Conservation (phyloP, 257 asterid genomes). For the Rubia yunnanensis region DNA sequence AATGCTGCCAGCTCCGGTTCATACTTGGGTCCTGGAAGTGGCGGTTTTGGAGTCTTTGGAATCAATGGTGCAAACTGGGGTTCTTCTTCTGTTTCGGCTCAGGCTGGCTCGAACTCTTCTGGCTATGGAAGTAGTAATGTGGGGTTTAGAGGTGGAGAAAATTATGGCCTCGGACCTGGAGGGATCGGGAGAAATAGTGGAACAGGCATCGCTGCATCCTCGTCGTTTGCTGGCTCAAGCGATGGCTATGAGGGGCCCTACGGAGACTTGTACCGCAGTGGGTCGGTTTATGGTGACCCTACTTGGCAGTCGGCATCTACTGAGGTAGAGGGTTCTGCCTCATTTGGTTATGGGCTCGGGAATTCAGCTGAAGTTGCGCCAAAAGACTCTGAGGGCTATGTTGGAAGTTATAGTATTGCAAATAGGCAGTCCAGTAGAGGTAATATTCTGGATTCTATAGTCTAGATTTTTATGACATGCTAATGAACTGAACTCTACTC, state of each 20-base stretch:
- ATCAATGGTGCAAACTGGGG: conserved; percentile 63
- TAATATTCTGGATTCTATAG: conserved; percentile 22
- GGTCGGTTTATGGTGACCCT: conserved; percentile 34
- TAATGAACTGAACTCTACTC: not conserved
- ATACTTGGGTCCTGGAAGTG: conserved; percentile 46
- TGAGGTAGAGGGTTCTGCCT: conserved; percentile 34
- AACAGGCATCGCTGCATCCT: conserved; percentile 32
- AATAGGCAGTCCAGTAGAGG: conserved; percentile 73
- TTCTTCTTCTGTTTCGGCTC: conserved; percentile 44
- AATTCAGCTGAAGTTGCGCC: conserved; percentile 30
- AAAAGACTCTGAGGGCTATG: conserved; percentile 37
- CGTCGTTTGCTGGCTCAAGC: conserved; percentile 44
- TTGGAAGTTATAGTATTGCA: conserved; percentile 33
- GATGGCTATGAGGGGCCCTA: conserved; percentile 38
- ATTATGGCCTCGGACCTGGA: conserved; percentile 44
- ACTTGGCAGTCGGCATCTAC: conserved; percentile 38
- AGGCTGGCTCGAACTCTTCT: conserved; percentile 44
- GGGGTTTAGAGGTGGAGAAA: conserved; percentile 53
- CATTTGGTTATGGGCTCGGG: conserved; percentile 43
- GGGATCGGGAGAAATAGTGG: conserved; percentile 55
- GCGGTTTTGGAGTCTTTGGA: conserved; percentile 62
- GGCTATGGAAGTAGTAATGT: conserved; percentile 44
- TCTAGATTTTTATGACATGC: not conserved
- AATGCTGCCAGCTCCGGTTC: conserved; percentile 45
- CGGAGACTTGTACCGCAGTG: conserved; percentile 29